These are phyloP conservation scores for Naganishia cerealis DNA, from an alignment of 1,284 basidiomycete species.

Conservation along the genomic window DNA sequence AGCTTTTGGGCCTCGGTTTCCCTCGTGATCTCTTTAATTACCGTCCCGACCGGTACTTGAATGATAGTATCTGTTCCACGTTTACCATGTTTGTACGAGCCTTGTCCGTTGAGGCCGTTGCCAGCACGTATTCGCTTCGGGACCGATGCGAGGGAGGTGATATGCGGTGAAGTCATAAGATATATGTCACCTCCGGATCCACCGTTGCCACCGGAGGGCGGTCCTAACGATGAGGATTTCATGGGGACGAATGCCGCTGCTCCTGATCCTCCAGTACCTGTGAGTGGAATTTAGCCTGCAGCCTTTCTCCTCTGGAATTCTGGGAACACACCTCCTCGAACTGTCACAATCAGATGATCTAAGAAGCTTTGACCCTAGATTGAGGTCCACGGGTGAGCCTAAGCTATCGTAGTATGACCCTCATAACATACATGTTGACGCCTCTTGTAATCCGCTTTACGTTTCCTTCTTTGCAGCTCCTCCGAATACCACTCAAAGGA, in stretches of 20 bases:
- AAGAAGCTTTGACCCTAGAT: slow-evolving; percentile 72
- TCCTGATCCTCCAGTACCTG: slow-evolving; percentile 78
- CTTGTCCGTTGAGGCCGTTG: slow-evolving; percentile 70
- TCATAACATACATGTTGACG: slow-evolving; percentile 44
- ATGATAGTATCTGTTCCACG: slow-evolving; percentile 71
- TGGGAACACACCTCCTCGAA: slow-evolving; percentile 65
- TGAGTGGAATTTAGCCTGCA: slow-evolving; percentile 31
- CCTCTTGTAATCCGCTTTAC: slow-evolving; percentile 49
- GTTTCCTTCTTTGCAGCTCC: slow-evolving; percentile 45
- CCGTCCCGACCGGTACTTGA: slow-evolving; percentile 80
- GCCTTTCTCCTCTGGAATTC: slow-evolving; percentile 30
- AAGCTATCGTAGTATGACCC: background rate
- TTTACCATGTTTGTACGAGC: slow-evolving; percentile 79
- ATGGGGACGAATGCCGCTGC: slow-evolving; percentile 80
- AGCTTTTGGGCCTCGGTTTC: slow-evolving; percentile 61
- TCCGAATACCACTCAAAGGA: slow-evolving; percentile 42
- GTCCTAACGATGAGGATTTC: slow-evolving; percentile 73
- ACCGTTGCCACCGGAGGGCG: slow-evolving; percentile 85
- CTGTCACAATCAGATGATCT: slow-evolving; percentile 72
- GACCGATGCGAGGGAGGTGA: slow-evolving; percentile 75
- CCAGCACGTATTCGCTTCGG: slow-evolving; percentile 67
- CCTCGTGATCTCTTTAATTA: slow-evolving; percentile 71
- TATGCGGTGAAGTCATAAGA: slow-evolving; percentile 68
- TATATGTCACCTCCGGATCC: slow-evolving; percentile 84
- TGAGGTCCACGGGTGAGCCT: background rate